Evolutionary conservation across 2,329 filamentous ascomycete species (phyloP).

Genomic region (Arthrobotrys sinensis): DNA sequence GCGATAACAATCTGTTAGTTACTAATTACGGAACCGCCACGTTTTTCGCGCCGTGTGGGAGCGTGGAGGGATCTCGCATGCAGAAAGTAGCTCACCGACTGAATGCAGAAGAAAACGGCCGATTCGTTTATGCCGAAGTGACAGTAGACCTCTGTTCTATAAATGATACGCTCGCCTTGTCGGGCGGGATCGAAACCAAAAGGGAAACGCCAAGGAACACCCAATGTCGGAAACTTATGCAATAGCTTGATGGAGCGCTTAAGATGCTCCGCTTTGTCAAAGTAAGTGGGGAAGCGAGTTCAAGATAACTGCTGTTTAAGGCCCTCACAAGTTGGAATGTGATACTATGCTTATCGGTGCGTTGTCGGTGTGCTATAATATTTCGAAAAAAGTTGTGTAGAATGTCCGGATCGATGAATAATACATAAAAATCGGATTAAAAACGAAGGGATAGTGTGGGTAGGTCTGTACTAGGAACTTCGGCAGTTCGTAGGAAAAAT

Average conservation of each 20-base stretch:
- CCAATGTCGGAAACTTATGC: conserved; percentile 55
- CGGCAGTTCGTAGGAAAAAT: conserved; percentile 2
- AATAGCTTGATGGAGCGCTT: conserved; percentile 29
- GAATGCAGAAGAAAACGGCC: conserved; percentile 43
- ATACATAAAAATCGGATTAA: conserved; percentile 58
- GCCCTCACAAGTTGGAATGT: conserved; percentile 37
- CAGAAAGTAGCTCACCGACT: conserved; percentile 49
- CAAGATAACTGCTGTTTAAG: conserved; percentile 35
- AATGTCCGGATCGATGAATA: conserved; percentile 55
- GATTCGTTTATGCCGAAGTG: conserved; percentile 27
- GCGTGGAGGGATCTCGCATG: conserved; percentile 48
- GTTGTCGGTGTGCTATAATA: conserved; percentile 60
- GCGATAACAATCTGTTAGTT: conserved; percentile 34
- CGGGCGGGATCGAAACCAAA: conserved; percentile 33
- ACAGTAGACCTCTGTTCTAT: conserved; percentile 28
- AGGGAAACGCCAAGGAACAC: conserved; percentile 42
- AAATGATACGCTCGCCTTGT: conserved; percentile 44
- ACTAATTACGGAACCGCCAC: conserved; percentile 37
- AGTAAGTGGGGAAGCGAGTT: conserved; percentile 5
- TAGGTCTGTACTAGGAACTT: conserved; percentile 2
- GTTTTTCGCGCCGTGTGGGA: conserved; percentile 41
- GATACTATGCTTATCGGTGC: conserved; percentile 43
- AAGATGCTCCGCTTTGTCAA: conserved; percentile 17
- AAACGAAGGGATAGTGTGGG: conserved; percentile 11
- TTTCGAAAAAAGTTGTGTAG: conserved; percentile 53